Evolutionary conservation across 495 filamentous ascomycete genomes (phyloP).

Genomic region (Penicillium tannophilum): DNA sequence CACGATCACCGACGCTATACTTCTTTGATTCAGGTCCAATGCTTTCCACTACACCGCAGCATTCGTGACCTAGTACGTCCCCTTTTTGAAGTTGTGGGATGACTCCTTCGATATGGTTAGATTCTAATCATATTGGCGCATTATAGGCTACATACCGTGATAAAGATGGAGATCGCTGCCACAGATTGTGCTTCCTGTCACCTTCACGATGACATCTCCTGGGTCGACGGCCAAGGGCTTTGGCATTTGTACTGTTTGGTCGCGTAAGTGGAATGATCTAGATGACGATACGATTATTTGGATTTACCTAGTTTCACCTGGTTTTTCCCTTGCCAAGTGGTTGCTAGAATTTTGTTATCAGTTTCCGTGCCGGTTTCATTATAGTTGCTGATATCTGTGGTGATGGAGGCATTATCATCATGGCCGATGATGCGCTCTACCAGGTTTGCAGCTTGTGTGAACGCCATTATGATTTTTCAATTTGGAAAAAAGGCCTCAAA

Average conservation of each 20-base stretch:
- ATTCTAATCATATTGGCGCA: neutral
- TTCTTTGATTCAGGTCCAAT: conserved; percentile 63
- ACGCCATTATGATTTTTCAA: too few species aligned
- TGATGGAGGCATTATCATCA: too few species aligned
- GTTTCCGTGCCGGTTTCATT: too few species aligned
- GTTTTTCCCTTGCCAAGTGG: too few species aligned
- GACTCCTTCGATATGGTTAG: conserved; percentile 34
- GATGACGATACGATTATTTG: too few species aligned
- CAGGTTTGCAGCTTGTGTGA: too few species aligned
- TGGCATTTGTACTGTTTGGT: conserved; percentile 53
- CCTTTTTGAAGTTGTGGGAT: conserved; percentile 76
- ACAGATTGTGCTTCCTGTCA: conserved; percentile 86
- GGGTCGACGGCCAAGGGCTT: conserved; percentile 73
- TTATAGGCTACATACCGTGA: conserved; percentile 50
- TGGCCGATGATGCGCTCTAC: too few species aligned
- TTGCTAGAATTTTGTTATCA: too few species aligned
- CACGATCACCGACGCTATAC: conserved; percentile 69
- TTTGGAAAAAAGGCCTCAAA: too few species aligned
- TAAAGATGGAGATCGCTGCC: conserved; percentile 83
- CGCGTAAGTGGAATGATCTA: too few species aligned
- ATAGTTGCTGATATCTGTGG: too few species aligned
- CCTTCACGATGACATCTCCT: conserved; percentile 77
- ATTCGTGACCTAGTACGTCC: conserved; percentile 90
- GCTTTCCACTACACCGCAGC: conserved; percentile 77
- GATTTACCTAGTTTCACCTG: too few species aligned